Evolutionary conservation across 2,329 filamentous ascomycete genomes (phyloP), one percentile per base, ranked within the genome.

Genomic region (Metarhizium robertsii): DNA sequence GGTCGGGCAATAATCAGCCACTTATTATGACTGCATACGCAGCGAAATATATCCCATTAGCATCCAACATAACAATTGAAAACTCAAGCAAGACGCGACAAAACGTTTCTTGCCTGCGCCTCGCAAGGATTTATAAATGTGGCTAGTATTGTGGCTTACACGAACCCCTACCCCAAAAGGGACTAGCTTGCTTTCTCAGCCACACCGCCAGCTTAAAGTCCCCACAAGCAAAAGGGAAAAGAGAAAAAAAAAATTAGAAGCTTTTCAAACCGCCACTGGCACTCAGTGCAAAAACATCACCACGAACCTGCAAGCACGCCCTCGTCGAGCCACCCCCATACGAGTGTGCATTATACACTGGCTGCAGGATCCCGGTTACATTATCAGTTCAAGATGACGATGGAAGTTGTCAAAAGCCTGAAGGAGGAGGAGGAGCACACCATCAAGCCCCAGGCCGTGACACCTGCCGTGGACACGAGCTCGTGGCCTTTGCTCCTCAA

Each of bases 401-500:
- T 81, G 74, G 79, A 77, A 59, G 69, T 75, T 62, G 66, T 64
- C 55, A 68, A 66, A 62, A 55, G 48, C 48, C 66, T 63, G 50
- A 57, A 61, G 54, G 75, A 77, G 69, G 85, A 88, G 69, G 81
- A 83, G 66, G 87, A 92, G 67, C 90, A 89, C 72, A 81, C 82
- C 72, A 96, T 99, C 79, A 96, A 96, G 84, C 94, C 94, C 55
- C 86, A 95, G 79, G 85, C 88, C 66, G 78, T 82, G 63, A 84
- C 86, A 66, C 88, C 91, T 63, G 77, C 84, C 58, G 79, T 95
- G 66, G 86, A 95, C 75, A 95, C 90, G 65, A 92, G 87, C 78
- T 82, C 85, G 71, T 96, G 91, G 90, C 94, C 94, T 66, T 79
- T 97, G 67, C 81, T 97, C 66, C 81, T 97, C 68, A 95, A 95